phyloP scores from a whole-genome alignment of 371 early-diverging fungal species.

The Aphelidium insulamus region DNA sequence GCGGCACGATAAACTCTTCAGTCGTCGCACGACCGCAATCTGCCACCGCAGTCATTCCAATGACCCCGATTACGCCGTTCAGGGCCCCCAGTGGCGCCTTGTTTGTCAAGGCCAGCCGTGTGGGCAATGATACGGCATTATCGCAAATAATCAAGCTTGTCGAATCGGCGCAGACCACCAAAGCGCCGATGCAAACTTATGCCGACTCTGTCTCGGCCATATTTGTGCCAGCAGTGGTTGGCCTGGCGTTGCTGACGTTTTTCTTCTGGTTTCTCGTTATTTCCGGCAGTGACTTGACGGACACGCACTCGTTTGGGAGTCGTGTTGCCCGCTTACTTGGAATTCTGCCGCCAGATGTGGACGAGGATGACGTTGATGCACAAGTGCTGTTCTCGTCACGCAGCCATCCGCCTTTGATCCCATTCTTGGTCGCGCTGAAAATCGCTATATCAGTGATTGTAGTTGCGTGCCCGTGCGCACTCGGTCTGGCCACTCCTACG shows the following conservation, averaged over 20 bases:
- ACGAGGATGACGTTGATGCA: constrained; percentile 3
- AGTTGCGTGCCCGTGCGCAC: constrained; percentile 91
- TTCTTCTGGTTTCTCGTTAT: constrained; percentile 48
- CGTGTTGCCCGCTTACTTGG: neutral
- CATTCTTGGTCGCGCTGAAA: constrained; percentile 56
- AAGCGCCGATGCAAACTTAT: constrained; percentile 65
- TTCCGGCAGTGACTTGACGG: no score
- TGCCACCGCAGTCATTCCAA: no score
- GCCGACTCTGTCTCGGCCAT: constrained; percentile 59
- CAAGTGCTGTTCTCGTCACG: neutral
- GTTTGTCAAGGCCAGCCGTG: constrained; percentile 39
- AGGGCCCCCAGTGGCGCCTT: constrained; percentile 51
- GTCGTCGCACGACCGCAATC: no score
- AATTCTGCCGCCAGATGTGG: constrained; percentile 13
- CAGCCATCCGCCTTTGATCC: constrained; percentile 24
- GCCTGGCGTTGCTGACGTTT: constrained; percentile 44
- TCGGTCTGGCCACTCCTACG: constrained; percentile 87
- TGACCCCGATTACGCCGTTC: no score
- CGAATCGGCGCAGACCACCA: constrained; percentile 57
- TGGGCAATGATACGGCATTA: constrained; percentile 62
- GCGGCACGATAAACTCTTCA: constrained; percentile 88
- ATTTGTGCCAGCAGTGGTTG: constrained; percentile 74
- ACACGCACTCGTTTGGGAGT: constrained; percentile 1
- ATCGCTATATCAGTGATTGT: constrained; percentile 83
- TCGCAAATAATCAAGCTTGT: constrained; percentile 75